These are phyloP conservation scores for Bruguiera parviflora DNA, from an alignment of 345 rosid species.

Conservation along the genomic window DNA sequence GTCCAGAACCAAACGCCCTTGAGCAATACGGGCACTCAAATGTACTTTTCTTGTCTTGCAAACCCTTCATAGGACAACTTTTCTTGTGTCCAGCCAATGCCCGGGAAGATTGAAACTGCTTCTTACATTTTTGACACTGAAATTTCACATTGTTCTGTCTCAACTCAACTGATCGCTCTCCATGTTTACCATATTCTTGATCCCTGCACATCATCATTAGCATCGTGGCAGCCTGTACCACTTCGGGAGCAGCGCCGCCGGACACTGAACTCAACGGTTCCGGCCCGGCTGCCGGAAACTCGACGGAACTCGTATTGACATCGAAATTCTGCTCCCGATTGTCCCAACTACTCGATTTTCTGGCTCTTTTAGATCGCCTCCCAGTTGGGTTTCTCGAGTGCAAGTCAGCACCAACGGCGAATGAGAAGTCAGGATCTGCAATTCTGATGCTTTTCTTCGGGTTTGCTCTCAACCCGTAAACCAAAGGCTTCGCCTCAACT, in stretches of 20 bases:
- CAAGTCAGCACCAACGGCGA: slow-evolving; percentile 19
- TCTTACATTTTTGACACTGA: slow-evolving; percentile 28
- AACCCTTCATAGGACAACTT: slow-evolving; percentile 23
- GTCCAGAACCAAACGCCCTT: slow-evolving; percentile 36
- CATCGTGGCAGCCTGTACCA: slow-evolving; percentile 26
- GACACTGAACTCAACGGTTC: slow-evolving; percentile 35
- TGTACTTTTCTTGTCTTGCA: slow-evolving; percentile 10
- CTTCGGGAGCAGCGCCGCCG: slow-evolving; percentile 31
- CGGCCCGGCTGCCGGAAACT: slow-evolving; percentile 6
- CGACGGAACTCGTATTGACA: slow-evolving; percentile 2
- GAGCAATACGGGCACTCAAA: slow-evolving; percentile 32
- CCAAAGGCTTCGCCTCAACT: slow-evolving; percentile 17
- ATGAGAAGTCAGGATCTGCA: slow-evolving; percentile 41
- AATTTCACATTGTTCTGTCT: slow-evolving; percentile 15
- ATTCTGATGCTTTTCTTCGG: slow-evolving; percentile 31
- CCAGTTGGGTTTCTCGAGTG: slow-evolving; percentile 27
- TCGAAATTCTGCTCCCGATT: slow-evolving; percentile 11
- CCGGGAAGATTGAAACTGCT: slow-evolving; percentile 26
- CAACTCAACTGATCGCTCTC: slow-evolving; percentile 11
- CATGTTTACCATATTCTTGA: not conserved
- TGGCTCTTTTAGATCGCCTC: slow-evolving; percentile 28
- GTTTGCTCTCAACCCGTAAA: slow-evolving; percentile 33
- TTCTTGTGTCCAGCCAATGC: slow-evolving; percentile 25
- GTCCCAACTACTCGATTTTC: slow-evolving; percentile 17
- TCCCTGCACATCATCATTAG: slow-evolving; percentile 36